Conservation (phyloP, 2,329 filamentous ascomycete genomes). For the Basipetospora chlamydospora region DNA sequence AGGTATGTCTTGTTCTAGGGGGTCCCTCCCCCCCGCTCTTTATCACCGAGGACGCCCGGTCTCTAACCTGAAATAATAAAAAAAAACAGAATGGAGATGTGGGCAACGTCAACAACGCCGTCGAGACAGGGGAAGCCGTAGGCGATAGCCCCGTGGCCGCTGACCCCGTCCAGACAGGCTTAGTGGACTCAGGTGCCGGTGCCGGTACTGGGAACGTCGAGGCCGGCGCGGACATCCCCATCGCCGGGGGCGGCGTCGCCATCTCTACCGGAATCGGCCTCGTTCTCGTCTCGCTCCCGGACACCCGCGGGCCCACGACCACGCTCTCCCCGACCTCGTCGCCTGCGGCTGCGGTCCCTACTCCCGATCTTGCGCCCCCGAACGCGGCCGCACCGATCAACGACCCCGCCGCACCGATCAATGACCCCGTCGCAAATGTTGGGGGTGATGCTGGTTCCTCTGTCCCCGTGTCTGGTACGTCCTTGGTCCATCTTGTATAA, state of each 20-base stretch:
- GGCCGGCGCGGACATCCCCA: neutral
- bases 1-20: no score
- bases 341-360: neutral
- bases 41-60: neutral
- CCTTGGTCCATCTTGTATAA: neutral
- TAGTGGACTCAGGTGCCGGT: neutral
- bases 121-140: neutral
- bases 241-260: neutral
- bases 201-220: constrained; percentile 2
- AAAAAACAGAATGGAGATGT: neutral
- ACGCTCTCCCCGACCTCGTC: constrained; percentile 2
- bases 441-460: neutral
- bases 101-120: neutral
- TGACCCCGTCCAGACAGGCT: neutral
- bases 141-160: neutral
- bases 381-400: neutral
- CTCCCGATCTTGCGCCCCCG: neutral
- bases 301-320: constrained; percentile 1
- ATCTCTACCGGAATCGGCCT: constrained; percentile 4
- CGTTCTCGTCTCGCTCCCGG: constrained; percentile 5
- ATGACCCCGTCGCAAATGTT: neutral
- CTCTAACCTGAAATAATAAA: no score
- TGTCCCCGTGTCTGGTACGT: constrained; percentile 5
- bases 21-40: neutral
- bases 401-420: constrained; percentile 5